Base-by-base conservation (phyloP, 139 green algal genomes). In the Chlamydomonas sp. region DNA sequence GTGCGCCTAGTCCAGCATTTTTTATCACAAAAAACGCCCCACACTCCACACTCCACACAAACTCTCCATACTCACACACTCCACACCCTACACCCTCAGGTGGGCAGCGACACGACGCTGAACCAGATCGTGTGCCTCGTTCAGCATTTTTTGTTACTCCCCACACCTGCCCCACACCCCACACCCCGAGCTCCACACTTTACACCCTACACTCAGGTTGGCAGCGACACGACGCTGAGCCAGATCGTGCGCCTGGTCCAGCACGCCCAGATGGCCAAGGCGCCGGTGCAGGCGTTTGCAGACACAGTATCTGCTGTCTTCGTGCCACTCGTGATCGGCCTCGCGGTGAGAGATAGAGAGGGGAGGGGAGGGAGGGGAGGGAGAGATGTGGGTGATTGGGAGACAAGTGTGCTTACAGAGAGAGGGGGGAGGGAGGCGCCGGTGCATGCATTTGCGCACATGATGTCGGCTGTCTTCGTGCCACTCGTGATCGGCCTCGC, bases 1-100 rank as follows among this genome's bases (percentile, higher is more conserved):
- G 90, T 96, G 47, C 73, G 86, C 1, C 87, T 99, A 49, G 95
- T 99, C n/a, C n/a, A n/a, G n/a, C n/a, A n/a, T n/a, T n/a, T n/a
- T n/a, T n/a, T n/a, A n/a, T n/a, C n/a, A n/a, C n/a, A n/a, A n/a
- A n/a, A n/a, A n/a, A n/a, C n/a, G n/a, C n/a, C n/a, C n/a, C n/a
- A n/a, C n/a, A n/a, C n/a, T n/a, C n/a, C n/a, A n/a, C n/a, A n/a
- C n/a, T n/a, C n/a, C n/a, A n/a, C n/a, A n/a, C n/a, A n/a, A n/a
- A n/a, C n/a, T n/a, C n/a, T n/a, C n/a, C n/a, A n/a, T n/a, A n/a
- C n/a, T n/a, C n/a, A n/a, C n/a, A n/a, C n/a, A n/a, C n/a, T n/a
- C n/a, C n/a, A n/a, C n/a, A n/a, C n/a, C n/a, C n/a, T n/a, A n/a
- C n/a, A n/a, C n/a, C n/a, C 30, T 3, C 61, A 39, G 22, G 64